Percentiles rank a stretch among this genome's conserved stretches.
phyloP scores from a whole-genome alignment of 2,329 filamentous ascomycete genomes.

The Aspergillus neotritici region DNA sequence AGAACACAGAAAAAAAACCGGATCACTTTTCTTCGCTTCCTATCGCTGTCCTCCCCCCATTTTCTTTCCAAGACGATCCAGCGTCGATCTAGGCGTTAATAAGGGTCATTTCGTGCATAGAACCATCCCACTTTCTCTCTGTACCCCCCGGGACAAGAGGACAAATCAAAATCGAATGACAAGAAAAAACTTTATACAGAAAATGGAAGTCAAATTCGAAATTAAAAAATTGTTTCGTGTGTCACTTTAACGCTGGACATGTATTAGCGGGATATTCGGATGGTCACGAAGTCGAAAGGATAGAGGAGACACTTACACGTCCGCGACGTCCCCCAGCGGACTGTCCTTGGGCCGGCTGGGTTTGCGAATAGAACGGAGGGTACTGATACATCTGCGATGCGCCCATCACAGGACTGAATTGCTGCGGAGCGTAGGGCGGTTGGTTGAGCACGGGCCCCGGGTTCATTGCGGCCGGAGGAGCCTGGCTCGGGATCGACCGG shows the following conservation, averaged over 20 bases:
- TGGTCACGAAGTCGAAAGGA: slow-evolving; percentile 1
- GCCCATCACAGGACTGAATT: slow-evolving; percentile 43
- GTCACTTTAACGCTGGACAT: slow-evolving; percentile 26
- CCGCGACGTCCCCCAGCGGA: slow-evolving; percentile 48
- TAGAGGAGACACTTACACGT: slow-evolving; percentile 43
- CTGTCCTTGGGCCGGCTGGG: slow-evolving; percentile 41
- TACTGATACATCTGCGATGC: slow-evolving; percentile 48
- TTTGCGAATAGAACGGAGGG: slow-evolving; percentile 45
- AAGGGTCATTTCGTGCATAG: slow-evolving; percentile 28
- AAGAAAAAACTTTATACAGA: slow-evolving; percentile 34
- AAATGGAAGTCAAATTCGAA: slow-evolving; percentile 25
- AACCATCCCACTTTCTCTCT: slow-evolving; percentile 30
- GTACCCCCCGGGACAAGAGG: slow-evolving; percentile 19
- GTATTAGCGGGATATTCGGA: slow-evolving; percentile 11
- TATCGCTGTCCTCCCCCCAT: slow-evolving; percentile 14
- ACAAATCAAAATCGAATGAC: slow-evolving; percentile 11
- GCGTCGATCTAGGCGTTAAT: slow-evolving; percentile 32
- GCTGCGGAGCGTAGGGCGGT: slow-evolving; percentile 40
- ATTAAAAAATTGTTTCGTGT: slow-evolving; percentile 17
- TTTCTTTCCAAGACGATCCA: slow-evolving; percentile 35
- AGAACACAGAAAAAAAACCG: slow-evolving; percentile 8
- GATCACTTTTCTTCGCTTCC: slow-evolving; percentile 17
- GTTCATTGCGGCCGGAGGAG: slow-evolving; percentile 33
- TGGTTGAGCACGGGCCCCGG: slow-evolving; percentile 45
- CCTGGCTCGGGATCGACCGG: slow-evolving; percentile 36